Conservation (phyloP, 345 rosid species). For the Physaria fendleri region DNA sequence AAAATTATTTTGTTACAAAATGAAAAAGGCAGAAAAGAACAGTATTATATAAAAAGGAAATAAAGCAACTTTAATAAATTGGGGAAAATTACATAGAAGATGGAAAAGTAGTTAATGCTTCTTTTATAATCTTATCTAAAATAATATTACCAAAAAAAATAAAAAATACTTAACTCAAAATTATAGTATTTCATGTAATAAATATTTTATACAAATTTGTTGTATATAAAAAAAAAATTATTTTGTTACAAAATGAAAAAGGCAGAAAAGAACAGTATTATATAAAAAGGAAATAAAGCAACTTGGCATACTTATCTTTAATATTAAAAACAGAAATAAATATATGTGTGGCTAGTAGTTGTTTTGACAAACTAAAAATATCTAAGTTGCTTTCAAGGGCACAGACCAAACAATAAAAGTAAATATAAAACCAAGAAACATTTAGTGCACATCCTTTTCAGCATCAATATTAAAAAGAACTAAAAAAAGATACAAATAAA, state of each 20-base stretch:
- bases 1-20: conserved; percentile 6
- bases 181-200: no score
- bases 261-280: conserved; percentile 11
- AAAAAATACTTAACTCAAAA: no score
- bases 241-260: conserved; percentile 1
- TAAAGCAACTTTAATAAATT: conserved; percentile 13
- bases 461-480: conserved; percentile 8
- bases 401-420: conserved; percentile 25
- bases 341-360: conserved; percentile 16
- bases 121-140: no score
- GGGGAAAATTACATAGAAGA: no score
- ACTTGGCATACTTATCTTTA: conserved; percentile 14
- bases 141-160: no score
- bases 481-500: conserved; percentile 12
- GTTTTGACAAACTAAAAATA: conserved; percentile 35
- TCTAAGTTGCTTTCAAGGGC: conserved; percentile 31
- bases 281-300: conserved; percentile 10
- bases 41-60: conserved; percentile 14
- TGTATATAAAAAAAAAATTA: no score
- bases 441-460: conserved; percentile 16
- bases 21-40: conserved; percentile 15
- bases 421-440: conserved; percentile 11
- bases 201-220: no score
- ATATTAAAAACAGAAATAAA: no score
- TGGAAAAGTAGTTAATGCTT: no score